phyloP scores from a whole-genome alignment of 805 yeast species.

The Wickerhamiella alocasiicola region DNA sequence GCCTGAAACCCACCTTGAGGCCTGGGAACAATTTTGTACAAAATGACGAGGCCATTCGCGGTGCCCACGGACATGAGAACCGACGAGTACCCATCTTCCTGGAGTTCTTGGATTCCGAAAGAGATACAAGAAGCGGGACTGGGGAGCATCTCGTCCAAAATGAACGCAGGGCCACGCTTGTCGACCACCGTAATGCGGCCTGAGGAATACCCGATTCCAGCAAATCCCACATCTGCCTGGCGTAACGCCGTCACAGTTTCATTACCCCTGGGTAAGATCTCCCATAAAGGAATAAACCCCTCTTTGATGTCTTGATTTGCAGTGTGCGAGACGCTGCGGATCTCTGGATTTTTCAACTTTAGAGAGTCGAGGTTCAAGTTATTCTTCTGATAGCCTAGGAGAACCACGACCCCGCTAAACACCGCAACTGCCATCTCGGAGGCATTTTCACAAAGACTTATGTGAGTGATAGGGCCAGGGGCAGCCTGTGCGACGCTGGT shows the following conservation, averaged over 20 bases:
- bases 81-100: slow-evolving; percentile 59
- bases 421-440: slow-evolving; percentile 62
- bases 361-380: slow-evolving; percentile 17
- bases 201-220: slow-evolving; percentile 60
- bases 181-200: slow-evolving; percentile 72
- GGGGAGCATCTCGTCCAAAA: slow-evolving; percentile 29
- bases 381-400: slow-evolving; percentile 59
- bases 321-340: slow-evolving; percentile 39
- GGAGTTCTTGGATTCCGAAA: slow-evolving; percentile 58
- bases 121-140: slow-evolving; percentile 40
- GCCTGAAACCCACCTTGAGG: slow-evolving; percentile 50
- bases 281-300: slow-evolving; percentile 49
- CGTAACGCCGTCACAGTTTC: slow-evolving; percentile 48
- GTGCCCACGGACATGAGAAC: slow-evolving; percentile 68
- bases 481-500: slow-evolving; percentile 37
- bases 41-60: slow-evolving; percentile 52
- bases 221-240: slow-evolving; percentile 71
- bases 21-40: slow-evolving; percentile 54
- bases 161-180: slow-evolving; percentile 59
- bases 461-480: slow-evolving; percentile 35
- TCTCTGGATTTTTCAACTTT: slow-evolving; percentile 16
- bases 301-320: slow-evolving; percentile 39
- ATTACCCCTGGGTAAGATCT: slow-evolving; percentile 32
- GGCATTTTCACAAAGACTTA: slow-evolving; percentile 69
- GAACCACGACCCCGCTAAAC: slow-evolving; percentile 56